Base-by-base conservation (phyloP, 2,329 filamentous ascomycete species). In the Aschersonia sp. region DNA sequence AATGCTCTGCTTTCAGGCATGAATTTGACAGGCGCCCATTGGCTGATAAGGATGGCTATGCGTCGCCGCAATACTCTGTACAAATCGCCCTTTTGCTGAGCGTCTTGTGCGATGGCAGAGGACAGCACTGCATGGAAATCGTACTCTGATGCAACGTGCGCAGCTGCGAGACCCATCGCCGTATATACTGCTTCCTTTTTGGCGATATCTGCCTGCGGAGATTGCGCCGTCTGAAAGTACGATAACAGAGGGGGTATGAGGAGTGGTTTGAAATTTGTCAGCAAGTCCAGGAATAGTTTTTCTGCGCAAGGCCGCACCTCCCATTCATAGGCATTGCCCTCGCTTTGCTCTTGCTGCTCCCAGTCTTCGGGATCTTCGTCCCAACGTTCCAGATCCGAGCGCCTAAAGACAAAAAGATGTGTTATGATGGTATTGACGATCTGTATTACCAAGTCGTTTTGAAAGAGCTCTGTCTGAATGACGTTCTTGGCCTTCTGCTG, bases 141-240 rank as follows among this genome's bases (percentile, higher is more conserved):
- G 53, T 96, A 78, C 9, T 78, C 71, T 44, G 81, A 55, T 50
- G 82, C 74, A 12, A 97, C 69, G 40, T 89, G 81, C 2, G 86
- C 75, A 1, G 89, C 86, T 0, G 92, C 80, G 46, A 96, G 73
- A 3, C 90, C 89, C 67, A 98, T 83, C 9, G 90, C 88, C 5
- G 87, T 94, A 60, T 98, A 98, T 1, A 97, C 81, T 0, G 90
- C 90, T 61, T 98, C 92, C 61, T 96, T 97, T 50, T 85, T 79
- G 12, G 92, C 73, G 10, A 97, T 76, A 53, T 92, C 81, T 9
- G 69, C 62, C 33, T 73, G 60, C 5, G 76, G 72, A 68, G 78
- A 77, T 50, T 86, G 81, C 47, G 88, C 85, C 6, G 79, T 80
- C 53, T 83, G 75, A 61, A 97, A 96, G 55, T 96, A 94, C 45